These are phyloP conservation scores for Chlorella sp. DNA, from an alignment of 139 green algal genomes.

Conservation along the genomic window DNA sequence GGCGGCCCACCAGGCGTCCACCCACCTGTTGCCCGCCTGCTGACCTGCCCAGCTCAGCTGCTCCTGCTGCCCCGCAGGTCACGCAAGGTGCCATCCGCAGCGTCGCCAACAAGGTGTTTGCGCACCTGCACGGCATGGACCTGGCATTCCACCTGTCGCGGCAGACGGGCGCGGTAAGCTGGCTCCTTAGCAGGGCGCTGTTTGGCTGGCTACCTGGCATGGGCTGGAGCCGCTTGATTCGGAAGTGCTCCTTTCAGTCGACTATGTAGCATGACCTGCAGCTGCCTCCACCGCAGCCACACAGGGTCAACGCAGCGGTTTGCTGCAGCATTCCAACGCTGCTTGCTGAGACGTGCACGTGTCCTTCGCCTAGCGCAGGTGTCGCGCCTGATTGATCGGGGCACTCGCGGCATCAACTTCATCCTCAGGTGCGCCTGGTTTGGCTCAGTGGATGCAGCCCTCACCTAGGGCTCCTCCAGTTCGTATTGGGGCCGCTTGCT, in stretches of 20 bases:
- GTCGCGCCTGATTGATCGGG: conserved; percentile 88
- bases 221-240: too few species aligned
- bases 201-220: too few species aligned
- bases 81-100: conserved; percentile 78
- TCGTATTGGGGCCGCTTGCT: too few species aligned
- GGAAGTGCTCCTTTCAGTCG: too few species aligned
- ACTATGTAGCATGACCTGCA: too few species aligned
- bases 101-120: conserved; percentile 82
- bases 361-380: conserved; percentile 78
- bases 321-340: too few species aligned
- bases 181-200: neutral
- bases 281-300: too few species aligned
- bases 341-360: neutral
- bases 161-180: conserved; percentile 51
- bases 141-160: conserved; percentile 87
- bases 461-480: too few species aligned
- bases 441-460: too few species aligned
- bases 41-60: neutral
- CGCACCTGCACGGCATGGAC: conserved; percentile 90
- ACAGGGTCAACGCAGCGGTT: too few species aligned
- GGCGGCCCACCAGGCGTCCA: too few species aligned
- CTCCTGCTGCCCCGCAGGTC: conserved; percentile 43
- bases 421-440: conserved; percentile 56
- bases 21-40: too few species aligned
- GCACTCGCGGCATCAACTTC: conserved; percentile 96